Conservation (phyloP, 192 early-diverging fungal genomes). For the Coemansia sp. region DNA sequence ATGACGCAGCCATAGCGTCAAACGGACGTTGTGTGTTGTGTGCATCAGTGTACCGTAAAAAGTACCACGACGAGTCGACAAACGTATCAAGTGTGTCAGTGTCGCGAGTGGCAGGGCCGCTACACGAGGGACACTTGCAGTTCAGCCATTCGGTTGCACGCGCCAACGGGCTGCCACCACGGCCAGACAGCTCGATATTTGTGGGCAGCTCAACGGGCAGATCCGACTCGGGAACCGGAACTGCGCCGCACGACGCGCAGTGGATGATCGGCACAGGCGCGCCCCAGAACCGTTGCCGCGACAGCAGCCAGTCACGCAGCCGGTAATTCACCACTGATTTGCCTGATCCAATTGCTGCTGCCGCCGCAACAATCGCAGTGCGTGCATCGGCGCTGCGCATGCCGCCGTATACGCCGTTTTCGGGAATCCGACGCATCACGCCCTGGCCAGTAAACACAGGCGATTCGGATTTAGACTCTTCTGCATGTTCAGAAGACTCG, state of each 20-base stretch:
- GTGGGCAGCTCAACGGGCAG: constrained; percentile 75
- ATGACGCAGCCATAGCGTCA: constrained; percentile 51
- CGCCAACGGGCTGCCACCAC: constrained; percentile 71
- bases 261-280: constrained; percentile 95
- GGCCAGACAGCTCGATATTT: constrained; percentile 60
- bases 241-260: constrained; percentile 73
- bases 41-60: constrained; percentile 80
- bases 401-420: constrained; percentile 62
- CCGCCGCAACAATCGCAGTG: constrained; percentile 56
- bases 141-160: constrained; percentile 66
- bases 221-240: constrained; percentile 80
- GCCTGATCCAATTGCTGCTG: constrained; percentile 52
- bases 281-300: constrained; percentile 95
- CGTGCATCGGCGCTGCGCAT: constrained; percentile 61
- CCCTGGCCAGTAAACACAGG: constrained; percentile 57
- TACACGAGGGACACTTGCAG: constrained; percentile 76
- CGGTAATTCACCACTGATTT: constrained; percentile 63
- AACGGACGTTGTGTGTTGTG: constrained; percentile 63
- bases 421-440: constrained; percentile 46
- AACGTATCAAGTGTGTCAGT: constrained; percentile 98
- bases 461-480: too few relatives aligned
- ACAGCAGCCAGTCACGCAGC: constrained; percentile 93
- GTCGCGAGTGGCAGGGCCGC: constrained; percentile 71
- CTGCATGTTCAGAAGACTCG: not conserved
- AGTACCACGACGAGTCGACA: constrained; percentile 98